Conservation (phyloP, 73 alveolate species). For the Paramecium caudatum region DNA sequence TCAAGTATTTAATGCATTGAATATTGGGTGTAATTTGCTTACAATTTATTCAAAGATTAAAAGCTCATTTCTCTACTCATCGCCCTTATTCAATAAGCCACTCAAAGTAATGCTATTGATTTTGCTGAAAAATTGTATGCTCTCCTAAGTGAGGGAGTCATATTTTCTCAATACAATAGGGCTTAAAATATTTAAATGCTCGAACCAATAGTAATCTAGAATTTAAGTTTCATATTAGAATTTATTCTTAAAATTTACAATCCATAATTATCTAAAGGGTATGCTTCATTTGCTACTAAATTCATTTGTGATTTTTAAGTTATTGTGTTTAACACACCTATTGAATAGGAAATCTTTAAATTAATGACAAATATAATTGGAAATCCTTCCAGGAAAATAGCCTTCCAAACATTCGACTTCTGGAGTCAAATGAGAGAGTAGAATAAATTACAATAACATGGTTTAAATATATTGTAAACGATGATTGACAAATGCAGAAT, state of each 20-base stretch:
- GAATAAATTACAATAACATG: conserved; percentile 6
- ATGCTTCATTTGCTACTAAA: conserved; percentile 37
- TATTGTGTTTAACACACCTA: background rate
- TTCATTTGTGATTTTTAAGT: conserved; percentile 6
- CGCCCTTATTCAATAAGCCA: background rate
- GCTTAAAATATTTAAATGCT: background rate
- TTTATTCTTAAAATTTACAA: conserved; percentile 3
- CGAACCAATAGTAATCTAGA: background rate
- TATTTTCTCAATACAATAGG: conserved; percentile 20
- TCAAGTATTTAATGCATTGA: background rate
- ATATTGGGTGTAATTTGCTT: conserved; percentile 38
- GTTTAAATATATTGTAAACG: conserved; percentile 29
- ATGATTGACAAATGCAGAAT: conserved; percentile 58
- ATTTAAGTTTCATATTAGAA: conserved; percentile 11
- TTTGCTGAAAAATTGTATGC: conserved; percentile 26
- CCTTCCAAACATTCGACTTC: conserved; percentile 41
- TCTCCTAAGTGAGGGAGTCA: conserved; percentile 13
- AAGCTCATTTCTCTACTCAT: background rate
- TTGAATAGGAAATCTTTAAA: background rate
- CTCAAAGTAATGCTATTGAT: background rate
- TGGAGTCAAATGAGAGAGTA: conserved; percentile 40
- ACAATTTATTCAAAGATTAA: background rate
- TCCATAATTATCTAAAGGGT: background rate
- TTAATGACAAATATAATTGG: background rate
- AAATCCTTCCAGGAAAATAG: conserved; percentile 32